Evolutionary conservation across 805 yeast species (phyloP).

Genomic region (Kodamaea restingae): DNA sequence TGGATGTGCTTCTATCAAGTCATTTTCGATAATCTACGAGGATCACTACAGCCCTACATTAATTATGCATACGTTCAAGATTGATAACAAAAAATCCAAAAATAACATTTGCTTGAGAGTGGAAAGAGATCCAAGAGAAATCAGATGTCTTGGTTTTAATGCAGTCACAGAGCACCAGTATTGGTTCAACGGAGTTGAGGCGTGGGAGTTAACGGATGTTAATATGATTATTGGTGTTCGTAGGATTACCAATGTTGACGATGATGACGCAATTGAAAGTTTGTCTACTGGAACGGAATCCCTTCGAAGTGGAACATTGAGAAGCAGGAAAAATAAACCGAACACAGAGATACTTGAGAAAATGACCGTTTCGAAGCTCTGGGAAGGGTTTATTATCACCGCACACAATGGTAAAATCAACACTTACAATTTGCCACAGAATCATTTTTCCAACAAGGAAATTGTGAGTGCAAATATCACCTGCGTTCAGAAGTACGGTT

Average conservation of each 20-base stretch:
- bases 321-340: slow-evolving; percentile 13
- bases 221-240: slow-evolving; percentile 65
- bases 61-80: slow-evolving; percentile 68
- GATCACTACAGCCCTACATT: slow-evolving; percentile 53
- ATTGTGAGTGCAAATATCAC: slow-evolving; percentile 54
- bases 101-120: slow-evolving; percentile 80
- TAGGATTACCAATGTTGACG: slow-evolving; percentile 25
- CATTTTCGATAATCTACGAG: slow-evolving; percentile 70
- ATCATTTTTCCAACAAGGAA: slow-evolving; percentile 24
- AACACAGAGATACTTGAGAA: background rate
- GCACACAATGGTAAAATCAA: slow-evolving; percentile 60
- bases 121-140: slow-evolving; percentile 90
- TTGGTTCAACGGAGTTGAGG: slow-evolving; percentile 63
- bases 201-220: slow-evolving; percentile 76
- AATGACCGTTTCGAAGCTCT: slow-evolving; percentile 21
- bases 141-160: slow-evolving; percentile 82
- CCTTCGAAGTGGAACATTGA: slow-evolving; percentile 12
- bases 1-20: slow-evolving; percentile 77
- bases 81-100: slow-evolving; percentile 65
- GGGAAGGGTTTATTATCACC: slow-evolving; percentile 81
- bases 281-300: slow-evolving; percentile 6
- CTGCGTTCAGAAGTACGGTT: slow-evolving; percentile 68
- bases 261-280: background rate
- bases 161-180: slow-evolving; percentile 66
- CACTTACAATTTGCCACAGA: slow-evolving; percentile 51